A percentile compares a stretch with the other conserved stretches of the same genome.
Evolutionary conservation across 768 basidiomycete species (phyloP).

Genomic region (Kondoa subrosea): DNA sequence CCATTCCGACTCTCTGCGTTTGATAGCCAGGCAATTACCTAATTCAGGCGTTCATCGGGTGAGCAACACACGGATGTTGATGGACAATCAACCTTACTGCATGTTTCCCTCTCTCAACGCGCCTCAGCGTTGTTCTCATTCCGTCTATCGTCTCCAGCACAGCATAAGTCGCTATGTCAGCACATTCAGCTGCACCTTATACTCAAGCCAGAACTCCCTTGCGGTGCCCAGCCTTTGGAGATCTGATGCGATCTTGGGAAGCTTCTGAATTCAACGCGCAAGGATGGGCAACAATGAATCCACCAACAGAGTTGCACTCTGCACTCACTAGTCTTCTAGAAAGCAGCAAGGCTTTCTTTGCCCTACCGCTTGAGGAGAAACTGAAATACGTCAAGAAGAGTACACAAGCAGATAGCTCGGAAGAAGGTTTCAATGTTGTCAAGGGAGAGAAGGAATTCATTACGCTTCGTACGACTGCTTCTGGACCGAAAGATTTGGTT

Average conservation of each 20-base stretch:
- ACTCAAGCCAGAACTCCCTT: too few species aligned
- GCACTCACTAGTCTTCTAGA: background rate
- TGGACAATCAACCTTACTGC: too few species aligned
- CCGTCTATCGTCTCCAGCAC: too few species aligned
- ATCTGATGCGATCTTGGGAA: background rate
- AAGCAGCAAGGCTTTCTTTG: background rate
- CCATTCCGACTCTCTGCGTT: too few species aligned
- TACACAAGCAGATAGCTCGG: background rate
- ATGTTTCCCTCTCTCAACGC: too few species aligned
- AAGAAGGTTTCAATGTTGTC: constrained; percentile 3
- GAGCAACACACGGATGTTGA: too few species aligned
- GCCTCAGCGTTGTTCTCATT: too few species aligned
- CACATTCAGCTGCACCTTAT: too few species aligned
- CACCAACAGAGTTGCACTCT: background rate
- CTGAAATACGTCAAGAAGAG: background rate
- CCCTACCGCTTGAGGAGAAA: background rate
- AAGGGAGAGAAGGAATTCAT: constrained; percentile 9
- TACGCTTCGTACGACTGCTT: background rate
- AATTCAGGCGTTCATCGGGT: too few species aligned
- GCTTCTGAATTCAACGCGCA: background rate
- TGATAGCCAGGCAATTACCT: too few species aligned
- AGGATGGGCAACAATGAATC: background rate
- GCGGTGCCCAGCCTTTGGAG: background rate
- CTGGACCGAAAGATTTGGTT: background rate
- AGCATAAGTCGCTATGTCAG: too few species aligned